A percentile compares a stretch with the other conserved stretches of the same genome.
Evolutionary conservation across 2,329 filamentous ascomycete genomes (phyloP).

Genomic region (Cladophialophora psammophila): DNA sequence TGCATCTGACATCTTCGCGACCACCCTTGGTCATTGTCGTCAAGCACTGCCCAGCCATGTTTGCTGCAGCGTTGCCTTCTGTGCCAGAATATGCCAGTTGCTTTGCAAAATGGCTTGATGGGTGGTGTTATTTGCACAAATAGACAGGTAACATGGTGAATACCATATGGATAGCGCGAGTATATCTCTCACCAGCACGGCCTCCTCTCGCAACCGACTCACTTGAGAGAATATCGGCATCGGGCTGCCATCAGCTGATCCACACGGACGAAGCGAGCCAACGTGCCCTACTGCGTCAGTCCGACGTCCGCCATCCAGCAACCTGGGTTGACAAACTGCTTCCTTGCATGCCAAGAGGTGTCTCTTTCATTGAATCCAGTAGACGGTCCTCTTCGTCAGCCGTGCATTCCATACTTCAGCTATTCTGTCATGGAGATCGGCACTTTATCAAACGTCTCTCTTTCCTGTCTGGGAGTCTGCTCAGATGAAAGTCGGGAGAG

Average conservation of each 20-base stretch:
- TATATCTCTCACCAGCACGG: neutral
- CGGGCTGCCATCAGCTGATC: neutral
- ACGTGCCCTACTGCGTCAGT: neutral
- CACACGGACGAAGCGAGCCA: neutral
- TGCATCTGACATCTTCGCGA: neutral
- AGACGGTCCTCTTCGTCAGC: neutral
- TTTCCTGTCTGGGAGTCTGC: constrained; percentile 8
- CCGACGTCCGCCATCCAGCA: neutral
- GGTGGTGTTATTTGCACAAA: neutral
- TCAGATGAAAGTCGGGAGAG: neutral
- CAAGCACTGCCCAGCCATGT: neutral
- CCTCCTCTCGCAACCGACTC: neutral
- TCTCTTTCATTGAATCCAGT: neutral
- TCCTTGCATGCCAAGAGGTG: neutral
- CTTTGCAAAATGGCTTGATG: neutral
- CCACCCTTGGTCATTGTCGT: neutral
- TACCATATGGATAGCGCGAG: neutral
- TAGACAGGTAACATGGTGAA: neutral
- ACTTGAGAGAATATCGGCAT: neutral
- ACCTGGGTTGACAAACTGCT: neutral
- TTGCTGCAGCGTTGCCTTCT: too few relatives aligned
- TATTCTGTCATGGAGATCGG: neutral
- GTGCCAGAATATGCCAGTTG: neutral
- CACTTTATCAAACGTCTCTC: constrained; percentile 8
- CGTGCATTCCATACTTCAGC: neutral